phyloP scores from a whole-genome alignment of 495 filamentous ascomycete genomes.

The Penicillium ucsense region DNA sequence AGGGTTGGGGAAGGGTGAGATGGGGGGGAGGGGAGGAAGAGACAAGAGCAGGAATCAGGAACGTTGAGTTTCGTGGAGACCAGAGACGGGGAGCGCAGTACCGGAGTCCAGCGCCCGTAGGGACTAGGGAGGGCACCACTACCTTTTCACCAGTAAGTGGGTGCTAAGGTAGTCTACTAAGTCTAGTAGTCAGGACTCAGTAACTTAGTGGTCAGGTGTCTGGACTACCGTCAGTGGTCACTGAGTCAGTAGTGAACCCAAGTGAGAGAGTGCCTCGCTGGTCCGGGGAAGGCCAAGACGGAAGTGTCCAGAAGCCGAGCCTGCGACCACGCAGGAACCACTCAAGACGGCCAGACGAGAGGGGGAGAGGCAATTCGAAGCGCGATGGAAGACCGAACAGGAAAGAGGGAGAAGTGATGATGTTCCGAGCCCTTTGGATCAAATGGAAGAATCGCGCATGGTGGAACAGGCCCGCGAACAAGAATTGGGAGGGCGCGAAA shows the following conservation, averaged over 20 bases:
- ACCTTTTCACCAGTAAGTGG: too few relatives aligned
- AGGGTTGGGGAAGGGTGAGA: not conserved
- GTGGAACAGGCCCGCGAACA: not conserved
- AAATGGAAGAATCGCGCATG: too few relatives aligned
- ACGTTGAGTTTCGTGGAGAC: conserved; percentile 12
- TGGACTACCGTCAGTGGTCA: too few relatives aligned
- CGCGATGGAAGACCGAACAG: not conserved
- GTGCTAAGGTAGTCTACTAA: too few relatives aligned
- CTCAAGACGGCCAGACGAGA: not conserved
- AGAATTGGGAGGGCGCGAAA: not conserved
- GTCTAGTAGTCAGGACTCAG: too few relatives aligned
- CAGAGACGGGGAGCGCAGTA: not conserved
- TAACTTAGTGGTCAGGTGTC: too few relatives aligned
- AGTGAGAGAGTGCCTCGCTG: not conserved
- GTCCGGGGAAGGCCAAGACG: conserved; percentile 13
- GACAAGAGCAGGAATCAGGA: not conserved
- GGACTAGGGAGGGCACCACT: too few relatives aligned
- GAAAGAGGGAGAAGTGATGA: not conserved
- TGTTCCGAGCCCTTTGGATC: too few relatives aligned
- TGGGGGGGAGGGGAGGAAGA: conserved; percentile 8
- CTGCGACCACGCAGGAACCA: not conserved
- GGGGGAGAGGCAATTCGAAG: not conserved
- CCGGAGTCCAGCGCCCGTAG: too few relatives aligned
- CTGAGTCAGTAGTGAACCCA: too few relatives aligned
- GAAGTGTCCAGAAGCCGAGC: conserved; percentile 1